Evolutionary conservation across 257 asterid genomes (phyloP).

Genomic region (Solanum chiquidenum): DNA sequence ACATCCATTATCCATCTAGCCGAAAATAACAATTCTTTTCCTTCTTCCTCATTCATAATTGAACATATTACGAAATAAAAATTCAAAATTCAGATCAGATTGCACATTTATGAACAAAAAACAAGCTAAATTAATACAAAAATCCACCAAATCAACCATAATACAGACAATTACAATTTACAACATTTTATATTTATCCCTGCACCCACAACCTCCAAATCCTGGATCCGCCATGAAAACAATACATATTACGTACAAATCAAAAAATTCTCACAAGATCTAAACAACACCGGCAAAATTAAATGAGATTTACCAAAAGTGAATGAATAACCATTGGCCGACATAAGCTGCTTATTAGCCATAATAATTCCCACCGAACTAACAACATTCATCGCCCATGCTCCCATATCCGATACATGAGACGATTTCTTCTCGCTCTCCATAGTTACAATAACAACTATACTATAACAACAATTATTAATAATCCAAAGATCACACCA

Average conservation of each 20-base stretch:
- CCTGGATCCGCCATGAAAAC: background rate
- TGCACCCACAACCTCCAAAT: background rate
- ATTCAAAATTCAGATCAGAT: background rate
- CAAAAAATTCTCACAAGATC: background rate
- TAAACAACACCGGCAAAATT: background rate
- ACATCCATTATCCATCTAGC: background rate
- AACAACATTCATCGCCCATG: constrained; percentile 95
- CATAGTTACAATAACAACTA: constrained; percentile 20
- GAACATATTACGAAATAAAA: background rate
- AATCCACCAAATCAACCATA: background rate
- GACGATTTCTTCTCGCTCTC: constrained; percentile 68
- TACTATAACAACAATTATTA: background rate
- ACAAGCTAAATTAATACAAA: background rate
- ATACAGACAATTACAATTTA: background rate
- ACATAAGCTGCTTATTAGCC: constrained; percentile 97
- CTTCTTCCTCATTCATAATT: background rate
- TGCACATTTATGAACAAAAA: background rate
- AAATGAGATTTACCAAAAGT: constrained; percentile 45
- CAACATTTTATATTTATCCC: background rate
- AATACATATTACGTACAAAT: background rate
- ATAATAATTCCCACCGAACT: constrained; percentile 94
- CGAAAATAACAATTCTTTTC: background rate
- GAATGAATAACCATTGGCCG: constrained; percentile 65
- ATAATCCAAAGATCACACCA: background rate
- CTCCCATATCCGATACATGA: constrained; percentile 78